Conservation (phyloP, 805 yeast species). For the Metschnikowia chrysomelidarum region DNA sequence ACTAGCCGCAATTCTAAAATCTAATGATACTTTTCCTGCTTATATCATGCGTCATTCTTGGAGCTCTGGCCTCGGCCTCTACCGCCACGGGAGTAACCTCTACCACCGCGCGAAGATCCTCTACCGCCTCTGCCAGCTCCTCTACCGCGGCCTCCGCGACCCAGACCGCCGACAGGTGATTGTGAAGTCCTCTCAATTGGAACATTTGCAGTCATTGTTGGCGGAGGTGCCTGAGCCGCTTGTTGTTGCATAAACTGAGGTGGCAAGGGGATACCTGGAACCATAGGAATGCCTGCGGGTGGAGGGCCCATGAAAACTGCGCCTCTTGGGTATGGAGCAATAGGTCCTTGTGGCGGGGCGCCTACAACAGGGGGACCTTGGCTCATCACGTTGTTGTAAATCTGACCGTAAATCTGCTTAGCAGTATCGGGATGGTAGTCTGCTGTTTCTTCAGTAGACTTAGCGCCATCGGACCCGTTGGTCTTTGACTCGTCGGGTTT, state of each 20-base stretch:
- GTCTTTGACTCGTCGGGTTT: not conserved
- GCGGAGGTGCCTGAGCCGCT: conserved; percentile 16
- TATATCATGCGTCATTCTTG: conserved; percentile 1
- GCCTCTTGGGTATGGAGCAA: conserved; percentile 4
- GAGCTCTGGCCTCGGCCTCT: conserved; percentile 16
- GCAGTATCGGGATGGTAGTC: conserved; percentile 26
- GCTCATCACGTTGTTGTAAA: conserved; percentile 42
- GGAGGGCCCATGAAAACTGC: conserved; percentile 7
- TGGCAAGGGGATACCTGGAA: conserved; percentile 38
- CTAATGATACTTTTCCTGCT: not conserved
- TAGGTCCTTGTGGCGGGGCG: conserved; percentile 10
- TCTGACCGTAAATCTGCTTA: conserved; percentile 42
- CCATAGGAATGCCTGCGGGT: conserved; percentile 24
- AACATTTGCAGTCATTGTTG: not conserved
- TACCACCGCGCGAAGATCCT: conserved; percentile 22
- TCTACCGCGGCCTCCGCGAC: conserved; percentile 13
- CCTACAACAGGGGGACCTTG: conserved; percentile 25
- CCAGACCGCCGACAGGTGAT: conserved; percentile 3
- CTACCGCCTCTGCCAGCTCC: conserved; percentile 22
- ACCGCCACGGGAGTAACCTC: conserved; percentile 10
- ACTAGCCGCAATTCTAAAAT: too few relatives aligned
- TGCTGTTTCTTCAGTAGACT: not conserved
- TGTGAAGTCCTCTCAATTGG: conserved; percentile 1
- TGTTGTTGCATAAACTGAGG: conserved; percentile 30
- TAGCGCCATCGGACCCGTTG: not conserved